Base-by-base conservation (phyloP, 2,329 filamentous ascomycete species). In the Apiospora phragmitis region DNA sequence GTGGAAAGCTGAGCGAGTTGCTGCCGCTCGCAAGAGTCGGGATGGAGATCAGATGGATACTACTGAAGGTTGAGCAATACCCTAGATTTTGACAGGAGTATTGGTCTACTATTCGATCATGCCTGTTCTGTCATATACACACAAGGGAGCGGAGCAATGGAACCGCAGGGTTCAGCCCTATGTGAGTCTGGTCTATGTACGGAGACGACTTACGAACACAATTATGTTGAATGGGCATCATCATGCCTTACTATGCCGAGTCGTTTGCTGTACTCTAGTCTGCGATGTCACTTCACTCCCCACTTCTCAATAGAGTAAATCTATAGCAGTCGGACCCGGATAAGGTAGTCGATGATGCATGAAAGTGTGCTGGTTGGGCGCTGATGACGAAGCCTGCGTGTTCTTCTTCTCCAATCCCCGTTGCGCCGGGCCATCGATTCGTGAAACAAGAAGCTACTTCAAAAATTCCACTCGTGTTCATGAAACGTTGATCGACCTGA, bases 1-100 rank as follows among this genome's bases (percentile, higher is more conserved):
- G 69, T 89, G 87, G 87, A 86, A 85, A 73, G 83, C 84, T 38
- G 86, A 85, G 76, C 84, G 81, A 71, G 81, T 88, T n/a, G 82
- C 84, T 47, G 82, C 83, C 1, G 79, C 81, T 0, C 85, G 77
- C 74, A 81, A 83, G 0, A 84, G 83, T 73, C 69, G 80, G 11
- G 77, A 79, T 67, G 74, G 55, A 1, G 81, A 83, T 21, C 70
- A 76, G 2, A 87, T 86, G 83, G 85, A 87, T 72, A 86, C 82
- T 1, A 81, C 81, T 4, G 81, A 83, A 45, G 84, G 78, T 41
- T 81, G 69, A 78, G 45, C 6, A 12, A 29, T 21, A 18, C 14
- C n/a, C 7, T 45, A 45, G 38, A 29, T 43, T n/a, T 9, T 24
- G 32, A 21, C 8, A 18, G 12, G 6, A 18, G 14, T 16, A 55